These are phyloP conservation scores for Globisporangium alternatum DNA, from an alignment of 352 stramenopile genomes.

Conservation along the genomic window DNA sequence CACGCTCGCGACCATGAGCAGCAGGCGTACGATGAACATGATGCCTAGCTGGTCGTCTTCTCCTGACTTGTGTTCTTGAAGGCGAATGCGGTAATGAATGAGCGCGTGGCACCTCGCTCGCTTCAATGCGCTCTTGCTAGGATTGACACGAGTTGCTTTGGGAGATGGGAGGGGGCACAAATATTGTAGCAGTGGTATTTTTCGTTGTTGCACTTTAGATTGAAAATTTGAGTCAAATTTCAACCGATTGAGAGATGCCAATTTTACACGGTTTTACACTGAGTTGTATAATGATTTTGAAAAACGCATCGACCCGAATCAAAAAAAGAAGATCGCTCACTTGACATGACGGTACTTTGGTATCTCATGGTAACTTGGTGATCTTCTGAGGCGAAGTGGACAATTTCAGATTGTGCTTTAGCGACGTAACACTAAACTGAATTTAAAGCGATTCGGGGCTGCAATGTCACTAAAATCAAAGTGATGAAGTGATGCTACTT, in stretches of 20 bases:
- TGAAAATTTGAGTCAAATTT: neutral
- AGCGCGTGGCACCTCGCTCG: neutral
- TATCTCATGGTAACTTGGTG: too few species aligned
- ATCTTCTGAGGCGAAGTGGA: too few species aligned
- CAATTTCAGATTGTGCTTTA: too few species aligned
- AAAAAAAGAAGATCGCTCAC: too few species aligned
- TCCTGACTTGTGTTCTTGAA: neutral
- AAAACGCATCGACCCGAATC: too few species aligned
- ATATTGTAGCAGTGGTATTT: neutral
- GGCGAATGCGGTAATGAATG: neutral
- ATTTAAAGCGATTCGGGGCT: neutral
- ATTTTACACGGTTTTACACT: too few species aligned
- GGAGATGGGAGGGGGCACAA: neutral
- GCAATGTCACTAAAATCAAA: too few species aligned
- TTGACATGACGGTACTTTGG: too few species aligned
- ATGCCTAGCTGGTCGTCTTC: neutral
- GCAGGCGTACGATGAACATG: slow-evolving; percentile 14
- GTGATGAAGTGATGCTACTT: too few species aligned
- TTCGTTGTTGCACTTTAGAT: neutral
- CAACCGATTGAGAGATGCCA: too few species aligned
- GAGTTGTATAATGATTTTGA: too few species aligned
- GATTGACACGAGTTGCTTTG: neutral
- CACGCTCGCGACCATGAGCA: slow-evolving; percentile 15
- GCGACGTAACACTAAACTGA: neutral
- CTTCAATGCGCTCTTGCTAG: slow-evolving; percentile 1